Conservation (phyloP, 176 grass and related monocot species). For the Oryza glumipatula region DNA sequence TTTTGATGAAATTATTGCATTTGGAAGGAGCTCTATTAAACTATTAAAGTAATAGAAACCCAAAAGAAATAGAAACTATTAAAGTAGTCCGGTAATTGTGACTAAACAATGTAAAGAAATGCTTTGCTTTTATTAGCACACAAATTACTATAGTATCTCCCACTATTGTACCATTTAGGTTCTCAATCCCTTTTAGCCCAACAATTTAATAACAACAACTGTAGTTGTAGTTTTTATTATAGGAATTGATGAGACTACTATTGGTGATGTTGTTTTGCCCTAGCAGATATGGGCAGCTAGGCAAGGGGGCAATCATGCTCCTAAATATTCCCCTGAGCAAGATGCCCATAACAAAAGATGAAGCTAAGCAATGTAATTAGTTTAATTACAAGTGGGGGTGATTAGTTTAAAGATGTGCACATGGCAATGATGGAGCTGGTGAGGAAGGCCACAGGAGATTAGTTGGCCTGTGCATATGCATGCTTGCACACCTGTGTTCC, state of each 20-base stretch:
- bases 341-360: conserved; percentile 29
- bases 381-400: conserved; percentile 39
- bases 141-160: not conserved
- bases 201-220: not conserved
- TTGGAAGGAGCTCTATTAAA: too few species aligned
- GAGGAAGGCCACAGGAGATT: conserved; percentile 41
- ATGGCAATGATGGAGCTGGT: conserved; percentile 51
- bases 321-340: conserved; percentile 26
- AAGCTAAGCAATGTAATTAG: not conserved
- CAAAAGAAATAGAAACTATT: too few species aligned
- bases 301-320: conserved; percentile 42
- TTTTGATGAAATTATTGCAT: too few species aligned
- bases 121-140: not conserved
- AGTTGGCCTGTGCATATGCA: conserved; percentile 33
- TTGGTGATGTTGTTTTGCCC: conserved; percentile 20
- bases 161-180: not conserved
- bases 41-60: too few species aligned
- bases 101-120: not conserved
- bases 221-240: not conserved
- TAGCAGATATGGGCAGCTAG: not conserved
- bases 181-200: not conserved
- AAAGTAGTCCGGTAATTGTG: not conserved
- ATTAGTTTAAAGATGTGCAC: conserved; percentile 34
- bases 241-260: not conserved
- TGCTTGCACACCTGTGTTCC: conserved; percentile 28